These are phyloP conservation scores for Mycena vitilis DNA, from an alignment of 768 basidiomycete species.

Conservation along the genomic window DNA sequence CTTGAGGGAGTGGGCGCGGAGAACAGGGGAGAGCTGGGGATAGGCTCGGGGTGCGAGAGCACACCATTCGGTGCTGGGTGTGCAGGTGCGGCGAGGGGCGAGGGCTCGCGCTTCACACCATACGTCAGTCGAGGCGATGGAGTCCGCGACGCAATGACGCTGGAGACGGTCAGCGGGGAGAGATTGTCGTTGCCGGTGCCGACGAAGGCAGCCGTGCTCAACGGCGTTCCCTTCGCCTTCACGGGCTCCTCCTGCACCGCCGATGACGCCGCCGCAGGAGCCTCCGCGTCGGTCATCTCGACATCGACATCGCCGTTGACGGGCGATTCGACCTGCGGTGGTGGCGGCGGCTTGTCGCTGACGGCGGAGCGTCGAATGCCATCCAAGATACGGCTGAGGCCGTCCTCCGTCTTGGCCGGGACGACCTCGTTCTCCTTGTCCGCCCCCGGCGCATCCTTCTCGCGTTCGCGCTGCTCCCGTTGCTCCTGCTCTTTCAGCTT, in stretches of 20 bases:
- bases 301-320: constrained; percentile 14
- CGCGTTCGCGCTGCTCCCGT: constrained; percentile 10
- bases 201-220: constrained; percentile 22
- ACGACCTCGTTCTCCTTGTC: constrained; percentile 30
- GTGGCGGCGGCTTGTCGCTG: constrained; percentile 14
- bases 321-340: not conserved
- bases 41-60: too few species aligned
- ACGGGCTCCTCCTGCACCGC: not conserved
- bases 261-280: not conserved
- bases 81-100: constrained; percentile 8
- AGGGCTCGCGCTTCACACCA: constrained; percentile 21
- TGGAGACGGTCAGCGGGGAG: constrained; percentile 24
- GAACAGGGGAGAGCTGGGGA: too few species aligned
- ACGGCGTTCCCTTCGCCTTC: not conserved
- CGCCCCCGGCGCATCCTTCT: constrained; percentile 21
- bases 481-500: constrained; percentile 13
- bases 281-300: constrained; percentile 8
- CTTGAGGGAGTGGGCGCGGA: too few species aligned
- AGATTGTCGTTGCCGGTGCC: constrained; percentile 14
- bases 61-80: not conserved
- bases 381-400: constrained; percentile 24
- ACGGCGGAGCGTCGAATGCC: constrained; percentile 23
- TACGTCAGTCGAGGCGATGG: constrained; percentile 19
- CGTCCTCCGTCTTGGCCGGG: constrained; percentile 21
- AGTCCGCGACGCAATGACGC: constrained; percentile 20